Percentiles rank a stretch among this genome's conserved stretches.
phyloP scores from a whole-genome alignment of 108 stramenopile genomes.

The Skeletonema grethae region DNA sequence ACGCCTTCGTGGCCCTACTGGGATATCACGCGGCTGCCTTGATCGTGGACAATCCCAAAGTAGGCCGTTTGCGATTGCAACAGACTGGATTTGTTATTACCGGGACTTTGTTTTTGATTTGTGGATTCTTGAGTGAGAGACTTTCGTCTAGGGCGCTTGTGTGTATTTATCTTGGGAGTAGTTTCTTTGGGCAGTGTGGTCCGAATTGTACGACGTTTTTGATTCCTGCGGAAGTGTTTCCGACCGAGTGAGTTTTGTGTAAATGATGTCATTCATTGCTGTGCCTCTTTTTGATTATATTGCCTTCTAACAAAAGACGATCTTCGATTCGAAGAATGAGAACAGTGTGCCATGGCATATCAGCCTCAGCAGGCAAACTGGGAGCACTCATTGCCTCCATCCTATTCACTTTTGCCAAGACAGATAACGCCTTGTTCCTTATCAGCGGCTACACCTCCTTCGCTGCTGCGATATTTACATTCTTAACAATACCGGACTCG shows the following conservation, averaged over 20 bases:
- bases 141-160: slow-evolving; percentile 55
- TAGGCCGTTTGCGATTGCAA: slow-evolving; percentile 66
- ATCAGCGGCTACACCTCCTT: slow-evolving; percentile 63
- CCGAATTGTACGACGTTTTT: slow-evolving; percentile 80
- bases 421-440: slow-evolving; percentile 53
- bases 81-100: slow-evolving; percentile 64
- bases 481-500: slow-evolving; percentile 68
- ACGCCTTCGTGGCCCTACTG: slow-evolving; percentile 70
- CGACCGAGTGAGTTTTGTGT: slow-evolving; percentile 8
- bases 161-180: slow-evolving; percentile 59
- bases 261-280: neutral
- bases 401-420: slow-evolving; percentile 52
- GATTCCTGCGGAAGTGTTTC: slow-evolving; percentile 64
- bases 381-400: slow-evolving; percentile 78
- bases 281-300: neutral
- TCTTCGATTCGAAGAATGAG: slow-evolving; percentile 41
- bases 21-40: slow-evolving; percentile 76
- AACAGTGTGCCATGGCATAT: slow-evolving; percentile 74
- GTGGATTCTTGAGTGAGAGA: slow-evolving; percentile 52
- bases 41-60: slow-evolving; percentile 58
- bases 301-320: neutral
- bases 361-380: slow-evolving; percentile 69
- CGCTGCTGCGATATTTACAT: slow-evolving; percentile 56
- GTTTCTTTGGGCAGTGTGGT: slow-evolving; percentile 78
- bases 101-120: slow-evolving; percentile 64